Evolutionary conservation across 176 grass and related monocot species (phyloP).

Genomic region (Triticum timopheevii): DNA sequence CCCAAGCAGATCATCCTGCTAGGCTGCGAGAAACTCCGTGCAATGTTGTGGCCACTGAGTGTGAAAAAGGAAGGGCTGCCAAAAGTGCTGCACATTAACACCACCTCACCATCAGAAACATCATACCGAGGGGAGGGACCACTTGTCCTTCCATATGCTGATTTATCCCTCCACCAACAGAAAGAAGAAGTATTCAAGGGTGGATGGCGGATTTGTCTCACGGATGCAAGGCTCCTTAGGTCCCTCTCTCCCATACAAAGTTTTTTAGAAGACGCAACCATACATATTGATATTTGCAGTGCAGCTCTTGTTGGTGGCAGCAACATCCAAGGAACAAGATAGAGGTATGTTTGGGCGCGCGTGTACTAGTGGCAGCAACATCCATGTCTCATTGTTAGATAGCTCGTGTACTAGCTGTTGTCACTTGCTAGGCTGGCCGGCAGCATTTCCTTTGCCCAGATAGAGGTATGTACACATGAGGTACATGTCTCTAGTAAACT

Average conservation of each 20-base stretch:
- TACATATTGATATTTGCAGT: no score
- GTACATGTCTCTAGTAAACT: no score
- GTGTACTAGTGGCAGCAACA: no score
- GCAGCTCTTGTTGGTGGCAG: background rate
- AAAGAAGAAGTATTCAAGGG: background rate
- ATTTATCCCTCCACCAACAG: background rate
- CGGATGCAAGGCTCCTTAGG: background rate
- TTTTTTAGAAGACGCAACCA: accelerated
- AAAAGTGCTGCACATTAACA: background rate
- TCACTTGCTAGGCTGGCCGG: no score
- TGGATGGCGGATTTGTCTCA: background rate
- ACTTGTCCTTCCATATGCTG: background rate
- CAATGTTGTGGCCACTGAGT: background rate
- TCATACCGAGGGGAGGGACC: background rate
- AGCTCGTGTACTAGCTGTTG: no score
- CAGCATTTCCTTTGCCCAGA: no score
- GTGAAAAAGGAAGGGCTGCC: accelerated
- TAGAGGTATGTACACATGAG: no score
- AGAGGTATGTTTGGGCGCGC: no score
- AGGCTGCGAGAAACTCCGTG: background rate
- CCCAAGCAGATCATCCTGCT: background rate
- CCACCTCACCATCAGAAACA: accelerated
- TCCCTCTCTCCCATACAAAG: background rate
- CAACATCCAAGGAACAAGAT: background rate
- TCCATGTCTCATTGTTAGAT: no score